Conservation (phyloP, 1,284 basidiomycete species). For the Vanrija humicola region DNA sequence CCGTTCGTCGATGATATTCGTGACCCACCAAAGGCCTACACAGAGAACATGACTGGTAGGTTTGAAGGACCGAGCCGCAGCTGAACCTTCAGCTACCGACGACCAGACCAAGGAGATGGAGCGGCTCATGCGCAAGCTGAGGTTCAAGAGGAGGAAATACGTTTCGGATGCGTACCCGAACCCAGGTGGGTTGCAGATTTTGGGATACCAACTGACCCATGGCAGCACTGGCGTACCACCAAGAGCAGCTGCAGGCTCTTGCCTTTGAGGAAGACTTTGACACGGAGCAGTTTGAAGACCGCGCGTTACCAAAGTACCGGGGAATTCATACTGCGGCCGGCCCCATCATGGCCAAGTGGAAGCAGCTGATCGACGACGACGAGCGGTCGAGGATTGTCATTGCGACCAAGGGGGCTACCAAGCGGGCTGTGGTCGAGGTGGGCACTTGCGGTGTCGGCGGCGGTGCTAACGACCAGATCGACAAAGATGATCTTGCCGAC, state of each 20-base stretch:
- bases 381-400: constrained; percentile 50
- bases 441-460: neutral
- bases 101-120: constrained; percentile 65
- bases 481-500: constrained; percentile 62
- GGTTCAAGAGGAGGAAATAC: constrained; percentile 73
- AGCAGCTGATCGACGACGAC: constrained; percentile 63
- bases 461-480: constrained; percentile 55
- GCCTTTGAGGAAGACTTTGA: constrained; percentile 87
- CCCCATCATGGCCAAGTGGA: constrained; percentile 69
- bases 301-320: constrained; percentile 71
- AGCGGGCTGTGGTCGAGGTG: constrained; percentile 20
- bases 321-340: constrained; percentile 81
- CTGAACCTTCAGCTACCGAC: constrained; percentile 58
- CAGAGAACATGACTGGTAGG: constrained; percentile 55
- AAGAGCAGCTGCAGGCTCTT: constrained; percentile 81
- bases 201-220: neutral
- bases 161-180: constrained; percentile 87
- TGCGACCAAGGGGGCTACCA: constrained; percentile 30
- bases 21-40: constrained; percentile 56
- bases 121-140: constrained; percentile 72
- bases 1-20: constrained; percentile 95
- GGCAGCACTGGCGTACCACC: constrained; percentile 69
- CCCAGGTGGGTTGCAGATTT: constrained; percentile 60
- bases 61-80: too few relatives aligned
- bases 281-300: constrained; percentile 67